Conservation (phyloP, 371 early-diverging fungal genomes). For the Mucor saturninus region DNA sequence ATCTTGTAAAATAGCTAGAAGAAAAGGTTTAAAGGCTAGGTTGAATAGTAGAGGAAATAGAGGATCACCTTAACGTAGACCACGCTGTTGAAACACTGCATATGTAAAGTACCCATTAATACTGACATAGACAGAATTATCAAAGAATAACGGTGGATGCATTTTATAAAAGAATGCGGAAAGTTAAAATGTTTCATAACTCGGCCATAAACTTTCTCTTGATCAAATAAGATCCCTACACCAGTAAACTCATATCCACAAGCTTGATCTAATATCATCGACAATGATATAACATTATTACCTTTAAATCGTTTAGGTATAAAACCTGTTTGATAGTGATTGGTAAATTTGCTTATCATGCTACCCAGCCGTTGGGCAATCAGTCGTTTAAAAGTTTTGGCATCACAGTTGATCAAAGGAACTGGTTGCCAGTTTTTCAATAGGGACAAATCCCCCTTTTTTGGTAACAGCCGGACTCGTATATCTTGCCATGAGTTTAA, state of each 20-base stretch:
- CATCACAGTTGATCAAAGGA: constrained; percentile 26
- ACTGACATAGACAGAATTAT: constrained; percentile 5
- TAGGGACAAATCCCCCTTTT: constrained; percentile 3
- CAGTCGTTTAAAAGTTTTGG: constrained; percentile 30
- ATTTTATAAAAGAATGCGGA: constrained; percentile 3
- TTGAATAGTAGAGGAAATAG: constrained; percentile 30
- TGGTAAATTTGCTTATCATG: not conserved
- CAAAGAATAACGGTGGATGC: constrained; percentile 15
- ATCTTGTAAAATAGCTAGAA: not conserved
- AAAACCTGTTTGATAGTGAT: constrained; percentile 13
- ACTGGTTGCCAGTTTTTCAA: constrained; percentile 38
- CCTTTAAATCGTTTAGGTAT: constrained; percentile 9
- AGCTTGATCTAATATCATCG: constrained; percentile 17
- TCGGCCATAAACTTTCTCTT: constrained; percentile 28
- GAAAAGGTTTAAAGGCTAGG: constrained; percentile 24
- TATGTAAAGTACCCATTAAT: constrained; percentile 21
- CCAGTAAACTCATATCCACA: not conserved
- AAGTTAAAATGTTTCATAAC: constrained; percentile 28
- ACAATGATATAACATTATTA: constrained; percentile 8
- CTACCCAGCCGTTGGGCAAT: constrained; percentile 13
- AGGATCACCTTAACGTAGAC: constrained; percentile 31
- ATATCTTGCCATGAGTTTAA: constrained; percentile 6
- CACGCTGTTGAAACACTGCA: constrained; percentile 26
- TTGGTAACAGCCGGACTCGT: constrained; percentile 14
- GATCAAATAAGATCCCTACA: constrained; percentile 21